Evolutionary conservation across 305 asterid genomes (phyloP).

Genomic region (Solanum hybrid): DNA sequence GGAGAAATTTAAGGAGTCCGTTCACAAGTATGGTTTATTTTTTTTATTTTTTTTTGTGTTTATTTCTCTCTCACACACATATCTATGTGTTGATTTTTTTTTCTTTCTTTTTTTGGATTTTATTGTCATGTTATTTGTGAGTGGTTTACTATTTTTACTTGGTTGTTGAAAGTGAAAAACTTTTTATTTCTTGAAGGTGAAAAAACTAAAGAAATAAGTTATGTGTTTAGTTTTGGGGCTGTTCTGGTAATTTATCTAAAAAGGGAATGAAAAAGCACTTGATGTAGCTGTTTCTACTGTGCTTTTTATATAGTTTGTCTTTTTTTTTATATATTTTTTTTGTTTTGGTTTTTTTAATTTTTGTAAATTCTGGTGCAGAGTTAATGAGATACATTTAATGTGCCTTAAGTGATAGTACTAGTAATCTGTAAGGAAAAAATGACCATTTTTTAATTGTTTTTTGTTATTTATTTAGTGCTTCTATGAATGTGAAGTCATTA

Average conservation of each 20-base stretch:
- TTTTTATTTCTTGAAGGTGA: neutral
- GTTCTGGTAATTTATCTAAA: constrained; percentile 4
- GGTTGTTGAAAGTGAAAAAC: neutral
- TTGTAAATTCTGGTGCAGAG: neutral
- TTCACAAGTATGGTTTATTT: constrained; percentile 47
- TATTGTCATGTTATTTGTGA: neutral
- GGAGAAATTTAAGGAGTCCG: constrained; percentile 97
- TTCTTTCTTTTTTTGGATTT: constrained; percentile 6
- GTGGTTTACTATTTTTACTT: constrained; percentile 6
- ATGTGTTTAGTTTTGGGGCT: neutral
- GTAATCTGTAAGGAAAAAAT: neutral
- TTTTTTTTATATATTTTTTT: neutral
- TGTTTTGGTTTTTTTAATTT: neutral
- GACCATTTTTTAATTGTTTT: neutral
- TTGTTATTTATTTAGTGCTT: neutral
- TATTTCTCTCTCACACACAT: neutral
- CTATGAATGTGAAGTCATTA: neutral
- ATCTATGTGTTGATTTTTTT: neutral
- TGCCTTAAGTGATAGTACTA: neutral
- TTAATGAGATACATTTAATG: neutral
- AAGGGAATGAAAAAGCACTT: neutral
- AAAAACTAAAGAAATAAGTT: neutral
- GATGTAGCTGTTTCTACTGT: neutral
- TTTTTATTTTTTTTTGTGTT: neutral
- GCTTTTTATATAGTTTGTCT: neutral